These are phyloP conservation scores for Microbotryomycetes sp. DNA, from an alignment of 1,284 basidiomycete genomes.

Conservation along the genomic window DNA sequence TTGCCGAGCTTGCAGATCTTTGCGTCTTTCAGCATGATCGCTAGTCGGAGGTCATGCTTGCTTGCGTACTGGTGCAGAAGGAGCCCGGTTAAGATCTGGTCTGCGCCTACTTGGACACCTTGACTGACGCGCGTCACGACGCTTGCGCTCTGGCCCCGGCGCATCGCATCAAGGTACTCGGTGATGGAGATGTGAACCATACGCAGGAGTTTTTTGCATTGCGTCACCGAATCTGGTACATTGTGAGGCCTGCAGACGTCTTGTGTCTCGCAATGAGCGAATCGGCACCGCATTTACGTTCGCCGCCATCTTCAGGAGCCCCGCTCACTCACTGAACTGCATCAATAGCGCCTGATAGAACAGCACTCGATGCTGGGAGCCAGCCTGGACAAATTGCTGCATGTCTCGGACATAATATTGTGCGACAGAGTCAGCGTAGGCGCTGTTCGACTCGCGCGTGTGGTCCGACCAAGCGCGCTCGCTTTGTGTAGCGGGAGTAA, in stretches of 20 bases:
- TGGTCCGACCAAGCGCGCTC: background rate
- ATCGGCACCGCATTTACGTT: background rate
- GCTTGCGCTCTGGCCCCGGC: background rate
- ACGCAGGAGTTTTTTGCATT: background rate
- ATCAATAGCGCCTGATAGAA: slow-evolving; percentile 2
- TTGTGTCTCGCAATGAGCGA: background rate
- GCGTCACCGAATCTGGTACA: background rate
- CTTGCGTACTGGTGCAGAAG: background rate
- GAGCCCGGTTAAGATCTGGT: background rate
- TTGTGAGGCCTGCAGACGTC: background rate
- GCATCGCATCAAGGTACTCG: background rate
- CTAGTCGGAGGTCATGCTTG: background rate
- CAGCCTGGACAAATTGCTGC: background rate
- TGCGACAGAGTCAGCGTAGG: background rate
- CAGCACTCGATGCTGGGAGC: background rate
- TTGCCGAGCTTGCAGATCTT: background rate
- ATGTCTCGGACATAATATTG: background rate
- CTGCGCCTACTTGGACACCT: background rate
- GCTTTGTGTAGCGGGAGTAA: background rate
- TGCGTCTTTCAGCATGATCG: background rate
- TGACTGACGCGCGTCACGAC: background rate
- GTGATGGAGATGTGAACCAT: background rate
- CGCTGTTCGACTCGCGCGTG: background rate
- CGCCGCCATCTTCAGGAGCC: no score
- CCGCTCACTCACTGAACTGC: background rate